phyloP scores from a whole-genome alignment of 257 asterid genomes.

The Gentiana macrophylla region DNA sequence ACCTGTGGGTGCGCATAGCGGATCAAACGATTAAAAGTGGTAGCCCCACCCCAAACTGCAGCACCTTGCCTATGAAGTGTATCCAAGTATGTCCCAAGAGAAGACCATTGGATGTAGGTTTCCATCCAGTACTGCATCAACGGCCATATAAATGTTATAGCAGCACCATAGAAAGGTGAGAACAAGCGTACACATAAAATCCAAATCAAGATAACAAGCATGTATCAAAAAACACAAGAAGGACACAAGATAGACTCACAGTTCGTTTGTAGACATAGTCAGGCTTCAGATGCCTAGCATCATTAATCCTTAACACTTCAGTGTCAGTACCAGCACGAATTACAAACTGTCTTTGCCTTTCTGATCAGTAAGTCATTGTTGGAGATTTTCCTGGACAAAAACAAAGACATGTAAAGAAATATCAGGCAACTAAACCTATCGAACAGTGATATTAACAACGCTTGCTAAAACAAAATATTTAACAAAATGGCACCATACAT shows the following conservation, averaged over 20 bases:
- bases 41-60: conserved; percentile 96
- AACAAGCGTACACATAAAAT: too few species aligned
- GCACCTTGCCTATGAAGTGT: conserved; percentile 97
- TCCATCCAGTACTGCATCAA: conserved; percentile 85
- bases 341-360: conserved; percentile 94
- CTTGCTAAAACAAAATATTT: neutral
- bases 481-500: conserved; percentile 8
- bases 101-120: conserved; percentile 95
- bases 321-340: conserved; percentile 81
- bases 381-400: conserved; percentile 71
- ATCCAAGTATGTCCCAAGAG: conserved; percentile 88
- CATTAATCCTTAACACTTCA: conserved; percentile 84
- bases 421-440: neutral
- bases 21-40: conserved; percentile 64
- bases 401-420: neutral
- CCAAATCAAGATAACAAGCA: too few species aligned
- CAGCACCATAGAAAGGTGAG: too few species aligned
- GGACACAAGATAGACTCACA: conserved; percentile 27
- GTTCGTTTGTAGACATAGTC: conserved; percentile 75
- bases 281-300: conserved; percentile 76
- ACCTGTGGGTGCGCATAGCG: conserved; percentile 92
- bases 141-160: too few species aligned
- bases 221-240: too few species aligned
- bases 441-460: neutral
- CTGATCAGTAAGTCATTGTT: conserved; percentile 87